A percentile compares a stretch with the other conserved stretches of the same genome.
Evolutionary conservation across 768 basidiomycete genomes (phyloP).

Genomic region (Boletus rubropictus): DNA sequence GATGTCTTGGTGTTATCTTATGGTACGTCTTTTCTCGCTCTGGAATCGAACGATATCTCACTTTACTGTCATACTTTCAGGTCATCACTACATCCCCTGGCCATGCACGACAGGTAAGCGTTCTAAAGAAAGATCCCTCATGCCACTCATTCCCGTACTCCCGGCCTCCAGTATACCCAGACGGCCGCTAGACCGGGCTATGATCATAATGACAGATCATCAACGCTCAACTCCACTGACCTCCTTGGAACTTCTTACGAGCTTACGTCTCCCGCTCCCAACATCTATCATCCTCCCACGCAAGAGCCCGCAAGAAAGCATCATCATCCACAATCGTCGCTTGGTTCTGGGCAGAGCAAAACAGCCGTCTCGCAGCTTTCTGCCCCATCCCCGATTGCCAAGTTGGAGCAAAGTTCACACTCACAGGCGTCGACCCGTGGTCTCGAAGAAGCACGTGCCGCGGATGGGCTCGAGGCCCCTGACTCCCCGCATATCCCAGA

Average conservation of each 20-base stretch:
- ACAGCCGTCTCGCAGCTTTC: slow-evolving; percentile 10
- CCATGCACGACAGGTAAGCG: slow-evolving; percentile 57
- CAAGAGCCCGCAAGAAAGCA: slow-evolving; percentile 11
- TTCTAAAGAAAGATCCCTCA: background rate
- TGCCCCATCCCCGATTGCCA: slow-evolving; percentile 14
- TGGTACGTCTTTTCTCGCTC: slow-evolving; percentile 39
- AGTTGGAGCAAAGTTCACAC: slow-evolving; percentile 10
- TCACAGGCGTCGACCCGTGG: slow-evolving; percentile 16
- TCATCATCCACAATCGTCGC: slow-evolving; percentile 17
- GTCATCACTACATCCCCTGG: slow-evolving; percentile 65
- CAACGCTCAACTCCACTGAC: slow-evolving; percentile 21
- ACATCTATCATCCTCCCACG: slow-evolving; percentile 8
- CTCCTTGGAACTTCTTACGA: slow-evolving; percentile 28
- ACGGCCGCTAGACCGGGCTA: slow-evolving; percentile 20
- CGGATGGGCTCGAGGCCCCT: background rate
- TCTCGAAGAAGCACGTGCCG: slow-evolving; percentile 18
- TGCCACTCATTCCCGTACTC: slow-evolving; percentile 8
- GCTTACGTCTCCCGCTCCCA: slow-evolving; percentile 16
- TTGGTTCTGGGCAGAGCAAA: slow-evolving; percentile 19
- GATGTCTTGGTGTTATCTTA: slow-evolving; percentile 73
- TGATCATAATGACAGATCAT: slow-evolving; percentile 14
- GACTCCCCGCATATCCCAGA: slow-evolving; percentile 9
- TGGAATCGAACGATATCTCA: background rate
- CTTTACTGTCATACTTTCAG: slow-evolving; percentile 32
- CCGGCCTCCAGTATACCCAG: slow-evolving; percentile 20